Evolutionary conservation across 2,329 filamentous ascomycete genomes (phyloP).

Genomic region (Fusarium buxicola): DNA sequence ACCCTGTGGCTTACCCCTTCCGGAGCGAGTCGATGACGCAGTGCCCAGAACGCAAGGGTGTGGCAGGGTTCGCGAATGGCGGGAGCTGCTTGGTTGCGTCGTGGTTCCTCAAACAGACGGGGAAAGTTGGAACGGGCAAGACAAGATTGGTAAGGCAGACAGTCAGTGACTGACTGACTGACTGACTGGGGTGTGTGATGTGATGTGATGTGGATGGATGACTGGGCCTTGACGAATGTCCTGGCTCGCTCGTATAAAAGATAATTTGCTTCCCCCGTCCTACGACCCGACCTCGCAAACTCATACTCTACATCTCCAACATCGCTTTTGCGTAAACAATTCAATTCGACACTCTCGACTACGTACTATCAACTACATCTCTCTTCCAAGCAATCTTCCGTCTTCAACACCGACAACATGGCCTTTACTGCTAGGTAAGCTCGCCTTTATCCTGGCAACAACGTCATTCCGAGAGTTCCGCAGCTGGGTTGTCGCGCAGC

Average conservation of each 20-base stretch:
- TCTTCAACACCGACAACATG: constrained; percentile 57
- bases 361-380: constrained; percentile 4
- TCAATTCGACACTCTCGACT: constrained; percentile 11
- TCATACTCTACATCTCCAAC: constrained; percentile 18
- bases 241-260: constrained; percentile 42
- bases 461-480: constrained; percentile 41
- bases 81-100: constrained; percentile 27
- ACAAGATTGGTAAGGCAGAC: constrained; percentile 28
- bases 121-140: constrained; percentile 39
- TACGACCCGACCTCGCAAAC: constrained; percentile 2
- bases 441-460: constrained; percentile 11
- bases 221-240: constrained; percentile 26
- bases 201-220: constrained; percentile 34
- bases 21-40: constrained; percentile 51
- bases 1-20: constrained; percentile 37
- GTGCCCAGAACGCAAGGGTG: constrained; percentile 36
- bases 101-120: constrained; percentile 12
- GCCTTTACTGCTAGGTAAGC: constrained; percentile 69
- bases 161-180: constrained; percentile 3
- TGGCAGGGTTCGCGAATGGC: constrained; percentile 34
- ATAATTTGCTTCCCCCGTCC: constrained; percentile 36
- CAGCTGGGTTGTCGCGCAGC: not conserved
- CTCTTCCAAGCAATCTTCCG: constrained; percentile 30
- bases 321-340: constrained; percentile 13
- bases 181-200: constrained; percentile 23